Percentiles rank a stretch among this genome's conserved stretches.
Evolutionary conservation across 805 yeast genomes (phyloP).

Genomic region (Kodamaea kaohsiungensis): DNA sequence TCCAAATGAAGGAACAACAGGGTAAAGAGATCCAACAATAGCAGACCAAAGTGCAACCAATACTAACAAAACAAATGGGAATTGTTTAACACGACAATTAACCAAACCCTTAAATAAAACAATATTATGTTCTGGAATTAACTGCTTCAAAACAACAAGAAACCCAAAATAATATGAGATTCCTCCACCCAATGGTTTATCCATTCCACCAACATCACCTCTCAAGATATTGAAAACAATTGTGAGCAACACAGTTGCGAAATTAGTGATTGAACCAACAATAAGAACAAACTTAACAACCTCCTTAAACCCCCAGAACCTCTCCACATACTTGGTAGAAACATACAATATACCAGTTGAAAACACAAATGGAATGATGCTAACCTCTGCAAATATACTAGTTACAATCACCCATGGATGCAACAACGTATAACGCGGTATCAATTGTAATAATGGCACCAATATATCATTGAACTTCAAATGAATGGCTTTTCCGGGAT

Average conservation of each 20-base stretch:
- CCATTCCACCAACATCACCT: conserved; percentile 38
- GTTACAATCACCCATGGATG: conserved; percentile 67
- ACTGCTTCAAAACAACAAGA: conserved; percentile 56
- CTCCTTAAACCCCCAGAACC: conserved; percentile 52
- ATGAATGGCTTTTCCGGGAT: conserved; percentile 8
- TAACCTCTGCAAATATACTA: conserved; percentile 64
- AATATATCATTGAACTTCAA: conserved; percentile 39
- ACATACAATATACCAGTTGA: conserved; percentile 38
- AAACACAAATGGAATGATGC: conserved; percentile 45
- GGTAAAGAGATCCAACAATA: conserved; percentile 41
- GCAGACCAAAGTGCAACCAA: conserved; percentile 38
- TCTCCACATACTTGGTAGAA: conserved; percentile 49
- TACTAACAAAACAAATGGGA: conserved; percentile 50
- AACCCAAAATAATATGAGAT: conserved; percentile 54
- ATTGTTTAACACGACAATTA: conserved; percentile 57
- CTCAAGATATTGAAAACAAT: conserved; percentile 37
- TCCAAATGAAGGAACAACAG: conserved; percentile 54
- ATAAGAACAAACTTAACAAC: conserved; percentile 52
- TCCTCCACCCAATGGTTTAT: conserved; percentile 53
- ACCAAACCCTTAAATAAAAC: conserved; percentile 46
- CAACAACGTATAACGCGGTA: conserved; percentile 55
- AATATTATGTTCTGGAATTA: conserved; percentile 58
- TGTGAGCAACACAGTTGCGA: conserved; percentile 47
- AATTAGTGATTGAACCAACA: conserved; percentile 58
- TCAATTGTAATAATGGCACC: conserved; percentile 62